phyloP scores from a whole-genome alignment of 108 stramenopile genomes.

The Chaetoceros muelleri region DNA sequence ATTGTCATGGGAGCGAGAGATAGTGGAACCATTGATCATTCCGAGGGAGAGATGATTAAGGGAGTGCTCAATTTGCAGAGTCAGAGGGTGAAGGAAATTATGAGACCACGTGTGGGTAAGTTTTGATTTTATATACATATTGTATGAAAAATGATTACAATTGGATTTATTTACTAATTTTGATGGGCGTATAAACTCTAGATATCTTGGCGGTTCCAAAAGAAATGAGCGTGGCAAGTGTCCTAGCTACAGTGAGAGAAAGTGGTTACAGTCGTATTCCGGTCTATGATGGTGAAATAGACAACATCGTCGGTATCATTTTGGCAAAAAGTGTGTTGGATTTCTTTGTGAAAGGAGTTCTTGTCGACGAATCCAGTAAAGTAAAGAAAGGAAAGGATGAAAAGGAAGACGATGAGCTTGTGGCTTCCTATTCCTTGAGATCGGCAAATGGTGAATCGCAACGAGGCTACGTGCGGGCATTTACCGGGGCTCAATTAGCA shows the following conservation, averaged over 20 bases:
- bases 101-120: slow-evolving; percentile 81
- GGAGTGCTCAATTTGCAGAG: slow-evolving; percentile 91
- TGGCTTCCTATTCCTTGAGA: slow-evolving; percentile 28
- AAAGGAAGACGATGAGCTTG: slow-evolving; percentile 10
- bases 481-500: slow-evolving; percentile 71
- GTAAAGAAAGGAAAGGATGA: slow-evolving; percentile 13
- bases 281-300: slow-evolving; percentile 95
- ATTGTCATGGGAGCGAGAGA: slow-evolving; percentile 91
- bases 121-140: not conserved
- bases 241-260: slow-evolving; percentile 72
- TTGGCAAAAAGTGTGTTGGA: slow-evolving; percentile 91
- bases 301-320: slow-evolving; percentile 93
- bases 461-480: slow-evolving; percentile 55
- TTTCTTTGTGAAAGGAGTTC: slow-evolving; percentile 83
- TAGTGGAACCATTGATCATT: slow-evolving; percentile 91
- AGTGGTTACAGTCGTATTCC: slow-evolving; percentile 90
- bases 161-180: not conserved
- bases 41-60: slow-evolving; percentile 95
- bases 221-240: slow-evolving; percentile 74
- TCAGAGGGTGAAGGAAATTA: slow-evolving; percentile 83
- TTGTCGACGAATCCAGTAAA: slow-evolving; percentile 65
- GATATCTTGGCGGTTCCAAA: slow-evolving; percentile 85
- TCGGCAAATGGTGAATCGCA: slow-evolving; percentile 22
- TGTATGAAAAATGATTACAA: not conserved
- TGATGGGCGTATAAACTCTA: not conserved